Evolutionary conservation across 2,329 filamentous ascomycete genomes (phyloP), one percentile per base, ranked within the genome.

Genomic region (Sarocladium oryzae): DNA sequence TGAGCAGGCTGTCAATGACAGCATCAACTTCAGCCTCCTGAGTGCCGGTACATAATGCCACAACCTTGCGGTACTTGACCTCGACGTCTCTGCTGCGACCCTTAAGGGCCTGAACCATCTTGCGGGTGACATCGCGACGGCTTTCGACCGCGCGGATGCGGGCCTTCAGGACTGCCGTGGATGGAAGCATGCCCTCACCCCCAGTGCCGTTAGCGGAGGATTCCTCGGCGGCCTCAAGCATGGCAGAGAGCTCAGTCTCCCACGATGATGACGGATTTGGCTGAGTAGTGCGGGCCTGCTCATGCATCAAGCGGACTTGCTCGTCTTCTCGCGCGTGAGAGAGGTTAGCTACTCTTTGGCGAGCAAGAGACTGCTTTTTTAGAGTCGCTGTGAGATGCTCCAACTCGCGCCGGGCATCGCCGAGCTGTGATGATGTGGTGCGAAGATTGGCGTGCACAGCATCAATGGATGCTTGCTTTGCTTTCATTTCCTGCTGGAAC

Each of bases 401-500:
- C 2, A 95, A 72, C 20, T 77, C 80, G 52, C 85, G 84, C 51
- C 88, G 83, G 51, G 91, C 86, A 51, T 90, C 86, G 57, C 86
- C 84, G 28, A 96, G 80, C 55, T 88, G 82, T 18, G 85, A 79
- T 1, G 90, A 93, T 2, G 89, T 85, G 52, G 88, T 85, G 46
- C 89, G 86, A 49, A 99, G 84, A 23, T 86, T 84, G 37, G 81
- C 75, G 66, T 96, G 92, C 32, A 95, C 82, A 15, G 83, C 77
- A 63, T 96, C 90, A 51, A 97, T 85, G 26, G 84, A 79, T 48
- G 85, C 78, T 69, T 96, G 91, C 64, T 96, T 96, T 40, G 85
- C 77, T 59, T 85, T 86, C 56, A 96, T 82, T 65, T 92, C 88
- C 46, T 82, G 76, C 52, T 88, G 85, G 64, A 96, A 92, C 40